Base-by-base conservation (phyloP, 2,329 filamentous ascomycete genomes). In the Pseudodiploospora longispora region DNA sequence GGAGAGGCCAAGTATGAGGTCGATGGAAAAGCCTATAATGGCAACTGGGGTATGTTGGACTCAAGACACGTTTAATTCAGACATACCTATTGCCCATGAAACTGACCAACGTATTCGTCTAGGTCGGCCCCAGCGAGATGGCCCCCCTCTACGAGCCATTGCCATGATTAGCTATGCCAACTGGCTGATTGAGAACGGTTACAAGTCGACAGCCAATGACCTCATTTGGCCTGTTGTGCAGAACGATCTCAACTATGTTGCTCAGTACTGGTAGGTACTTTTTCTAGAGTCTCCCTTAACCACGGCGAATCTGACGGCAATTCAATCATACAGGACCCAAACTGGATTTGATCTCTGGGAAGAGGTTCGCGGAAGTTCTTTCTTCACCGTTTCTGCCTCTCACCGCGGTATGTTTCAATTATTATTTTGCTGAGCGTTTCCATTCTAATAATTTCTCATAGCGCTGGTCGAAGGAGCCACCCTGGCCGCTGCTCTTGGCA, bases 261-360 rank as follows among this genome's bases (percentile, higher is more conserved):
- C 80, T 1, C 78, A 87, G 56, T 86, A 87, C 66, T 87, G 83
- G 79, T 69, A 42, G 48, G 62, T 44, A n/a, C 10, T 36, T 10
- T 6, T 10, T 9, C 1, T 2, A 8, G 6, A 7, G 10, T 4
- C 9, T 5, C 19, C 10, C 8, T 5, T n/a, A 10, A 3, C 10
- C 10, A 6, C 10, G 8, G 29, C 30, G 9, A 9, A 34, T 9
- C 9, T 34, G 32, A 34, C 32, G 12, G 8, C 9, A 12, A 9
- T 34, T 12, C 12, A 2, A 34, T 34, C 32, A 34, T 4, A 2
- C 5, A 71, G 68, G 74, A 78, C 77, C 57, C 62, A 70, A 50
- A 76, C 74, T 0, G 75, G 76, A 5, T 93, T 80, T 55, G 87
- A 94, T 60, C 72, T 94, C 3, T 93, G 87, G 87, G 87, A 93